Evolutionary conservation across 345 rosid genomes (phyloP), one percentile per base, ranked within the genome.

Genomic region (Eucalyptus sp.): DNA sequence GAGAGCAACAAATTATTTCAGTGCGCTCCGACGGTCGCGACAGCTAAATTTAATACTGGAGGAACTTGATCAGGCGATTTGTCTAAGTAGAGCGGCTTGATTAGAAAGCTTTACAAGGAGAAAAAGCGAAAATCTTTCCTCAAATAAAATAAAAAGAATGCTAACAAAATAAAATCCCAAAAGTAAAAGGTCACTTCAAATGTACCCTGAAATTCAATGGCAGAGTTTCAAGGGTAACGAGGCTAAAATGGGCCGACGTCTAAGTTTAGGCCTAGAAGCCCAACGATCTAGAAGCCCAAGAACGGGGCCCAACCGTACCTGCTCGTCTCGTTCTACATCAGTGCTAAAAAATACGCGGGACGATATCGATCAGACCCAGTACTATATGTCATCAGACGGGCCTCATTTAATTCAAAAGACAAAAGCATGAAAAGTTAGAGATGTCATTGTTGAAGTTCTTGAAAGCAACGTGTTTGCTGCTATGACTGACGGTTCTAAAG

Each of bases 31-130:
- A 10, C 2, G 1, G 1, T 13, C 2, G 0, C 15, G 2, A 0
- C 2, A 22, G 0, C 29, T 25, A 0, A 1, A 76, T 76, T 76
- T 25, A 11, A 41, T 41, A 7, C 0, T 0, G 4, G 27, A 1
- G 16, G 3, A 20, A 41, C 48, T 76, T 76, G 9, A 41, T 41
- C 0, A 7, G 5, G 43, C 44, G 7, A 71, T 37, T 37, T 71
- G 13, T 37, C 46, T 10, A 20, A 37, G 46, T 37, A 18, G 2
- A 20, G 46, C 1, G 8, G 24, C 84, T 37, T 6, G 48, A 76
- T 76, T 20, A 20, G 48, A 41, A 20, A 76, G 48, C 48, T 3
- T 20, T 6, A 37, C 0, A 12, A 17, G 83, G 83, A 68, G 11
- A 20, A 37, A 68, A 31, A 9, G 76, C 2, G 9, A n/a, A 8